Conservation (phyloP, 192 early-diverging fungal genomes). For the Podila minutissima region DNA sequence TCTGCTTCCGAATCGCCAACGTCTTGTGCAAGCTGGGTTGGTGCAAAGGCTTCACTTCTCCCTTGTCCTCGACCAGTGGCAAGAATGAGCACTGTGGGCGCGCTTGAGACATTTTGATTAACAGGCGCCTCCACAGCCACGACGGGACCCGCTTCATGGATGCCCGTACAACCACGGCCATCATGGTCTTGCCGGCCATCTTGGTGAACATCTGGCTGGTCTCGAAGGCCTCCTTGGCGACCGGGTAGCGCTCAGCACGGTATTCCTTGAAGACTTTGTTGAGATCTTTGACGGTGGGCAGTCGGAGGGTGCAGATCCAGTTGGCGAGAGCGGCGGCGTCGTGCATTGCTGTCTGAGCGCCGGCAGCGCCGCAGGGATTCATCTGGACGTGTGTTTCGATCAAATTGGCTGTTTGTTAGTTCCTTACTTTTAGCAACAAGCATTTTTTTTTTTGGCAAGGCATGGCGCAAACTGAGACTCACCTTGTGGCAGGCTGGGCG, state of each 20-base stretch:
- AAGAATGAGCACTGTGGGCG: not conserved
- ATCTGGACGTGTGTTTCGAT: too few species aligned
- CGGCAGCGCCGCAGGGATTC: too few species aligned
- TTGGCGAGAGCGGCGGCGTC: not conserved
- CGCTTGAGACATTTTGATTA: not conserved
- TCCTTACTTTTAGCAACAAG: not conserved
- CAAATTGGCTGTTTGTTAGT: too few species aligned
- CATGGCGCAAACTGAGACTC: too few species aligned
- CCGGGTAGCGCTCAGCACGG: not conserved
- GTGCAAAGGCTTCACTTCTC: not conserved
- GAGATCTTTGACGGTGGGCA: not conserved
- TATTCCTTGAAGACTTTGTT: not conserved
- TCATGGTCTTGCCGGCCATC: not conserved
- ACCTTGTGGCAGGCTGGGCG: too few species aligned
- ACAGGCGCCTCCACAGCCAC: not conserved
- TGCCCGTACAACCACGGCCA: not conserved
- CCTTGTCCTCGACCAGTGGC: not conserved
- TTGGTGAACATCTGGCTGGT: not conserved
- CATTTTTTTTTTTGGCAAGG: too few species aligned
- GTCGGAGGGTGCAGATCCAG: not conserved
- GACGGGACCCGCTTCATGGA: not conserved
- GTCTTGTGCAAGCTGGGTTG: slow-evolving; percentile 1
- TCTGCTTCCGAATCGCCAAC: not conserved
- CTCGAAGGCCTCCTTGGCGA: not conserved
- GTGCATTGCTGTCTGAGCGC: not conserved